Percentiles rank a stretch among this genome's conserved stretches.
Evolutionary conservation across 306 rosid species (phyloP).

Genomic region (Trifolium fragiferum): DNA sequence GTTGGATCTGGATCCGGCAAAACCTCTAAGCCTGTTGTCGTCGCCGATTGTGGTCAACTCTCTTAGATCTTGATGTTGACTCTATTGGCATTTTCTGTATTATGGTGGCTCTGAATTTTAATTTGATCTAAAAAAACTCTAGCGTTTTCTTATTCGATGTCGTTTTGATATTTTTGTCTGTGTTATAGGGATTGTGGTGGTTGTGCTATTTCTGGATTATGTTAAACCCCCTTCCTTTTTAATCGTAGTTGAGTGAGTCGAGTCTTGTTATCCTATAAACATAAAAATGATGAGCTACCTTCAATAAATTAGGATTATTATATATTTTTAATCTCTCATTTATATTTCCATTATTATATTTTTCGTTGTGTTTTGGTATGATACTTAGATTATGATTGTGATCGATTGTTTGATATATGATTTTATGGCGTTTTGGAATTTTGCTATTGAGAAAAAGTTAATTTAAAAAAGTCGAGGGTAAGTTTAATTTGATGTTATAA

Average conservation of each 20-base stretch:
- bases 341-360: background rate
- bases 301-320: constrained; percentile 50
- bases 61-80: constrained; percentile 48
- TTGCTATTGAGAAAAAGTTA: no score
- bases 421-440: no score
- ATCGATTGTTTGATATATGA: background rate
- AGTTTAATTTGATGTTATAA: no score
- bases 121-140: background rate
- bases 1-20: constrained; percentile 73
- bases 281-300: constrained; percentile 49
- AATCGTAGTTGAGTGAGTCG: constrained; percentile 17
- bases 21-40: constrained; percentile 61
- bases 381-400: no score
- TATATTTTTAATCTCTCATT: background rate
- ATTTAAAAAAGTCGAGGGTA: no score
- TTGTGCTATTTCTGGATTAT: constrained; percentile 34
- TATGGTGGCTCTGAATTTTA: constrained; percentile 44
- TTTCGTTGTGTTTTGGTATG: background rate
- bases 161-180: background rate
- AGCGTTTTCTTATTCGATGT: constrained; percentile 35
- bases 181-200: constrained; percentile 37
- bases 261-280: constrained; percentile 39
- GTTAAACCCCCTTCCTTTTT: constrained; percentile 29
- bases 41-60: constrained; percentile 91
- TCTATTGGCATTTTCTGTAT: background rate